Percentiles rank a stretch among this genome's conserved stretches.
phyloP scores from a whole-genome alignment of 1,284 basidiomycete genomes.

The Cutaneotrichosporon daszewskae region DNA sequence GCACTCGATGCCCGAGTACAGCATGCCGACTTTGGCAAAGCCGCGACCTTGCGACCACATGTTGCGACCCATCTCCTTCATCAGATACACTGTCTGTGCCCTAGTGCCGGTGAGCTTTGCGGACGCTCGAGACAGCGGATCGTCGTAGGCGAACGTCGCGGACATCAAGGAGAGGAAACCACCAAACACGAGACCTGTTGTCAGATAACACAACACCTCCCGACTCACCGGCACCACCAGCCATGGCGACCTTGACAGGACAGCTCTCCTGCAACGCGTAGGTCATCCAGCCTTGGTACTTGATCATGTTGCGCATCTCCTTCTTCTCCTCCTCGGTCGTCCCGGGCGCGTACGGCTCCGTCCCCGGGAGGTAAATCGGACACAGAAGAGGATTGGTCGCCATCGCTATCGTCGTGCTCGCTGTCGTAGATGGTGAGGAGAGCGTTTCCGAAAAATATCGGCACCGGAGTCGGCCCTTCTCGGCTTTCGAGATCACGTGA shows the following conservation, averaged over 20 bases:
- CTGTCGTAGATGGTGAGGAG: not conserved
- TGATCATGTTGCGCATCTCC: slow-evolving; percentile 62
- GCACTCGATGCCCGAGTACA: slow-evolving; percentile 92
- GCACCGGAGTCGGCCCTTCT: not conserved
- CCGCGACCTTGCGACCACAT: slow-evolving; percentile 89
- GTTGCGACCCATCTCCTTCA: slow-evolving; percentile 88
- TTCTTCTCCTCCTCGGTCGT: slow-evolving; percentile 71
- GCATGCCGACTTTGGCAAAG: slow-evolving; percentile 88
- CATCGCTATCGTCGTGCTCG: not conserved
- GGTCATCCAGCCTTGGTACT: slow-evolving; percentile 65
- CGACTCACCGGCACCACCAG: slow-evolving; percentile 69
- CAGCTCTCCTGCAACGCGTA: slow-evolving; percentile 72
- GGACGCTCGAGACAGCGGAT: slow-evolving; percentile 71
- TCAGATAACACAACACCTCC: slow-evolving; percentile 1
- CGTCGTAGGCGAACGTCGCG: slow-evolving; percentile 89
- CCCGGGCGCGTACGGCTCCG: slow-evolving; percentile 65
- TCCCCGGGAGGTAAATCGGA: slow-evolving; percentile 47
- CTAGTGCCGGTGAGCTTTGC: slow-evolving; percentile 37
- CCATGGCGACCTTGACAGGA: slow-evolving; percentile 68
- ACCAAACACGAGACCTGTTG: slow-evolving; percentile 77
- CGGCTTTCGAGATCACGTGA: no score
- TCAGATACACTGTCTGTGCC: slow-evolving; percentile 68
- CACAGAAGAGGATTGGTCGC: slow-evolving; percentile 26
- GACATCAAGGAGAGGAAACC: slow-evolving; percentile 97
- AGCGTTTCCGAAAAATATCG: not conserved